Conservation (phyloP, 345 rosid genomes). For the Populus tremula region DNA sequence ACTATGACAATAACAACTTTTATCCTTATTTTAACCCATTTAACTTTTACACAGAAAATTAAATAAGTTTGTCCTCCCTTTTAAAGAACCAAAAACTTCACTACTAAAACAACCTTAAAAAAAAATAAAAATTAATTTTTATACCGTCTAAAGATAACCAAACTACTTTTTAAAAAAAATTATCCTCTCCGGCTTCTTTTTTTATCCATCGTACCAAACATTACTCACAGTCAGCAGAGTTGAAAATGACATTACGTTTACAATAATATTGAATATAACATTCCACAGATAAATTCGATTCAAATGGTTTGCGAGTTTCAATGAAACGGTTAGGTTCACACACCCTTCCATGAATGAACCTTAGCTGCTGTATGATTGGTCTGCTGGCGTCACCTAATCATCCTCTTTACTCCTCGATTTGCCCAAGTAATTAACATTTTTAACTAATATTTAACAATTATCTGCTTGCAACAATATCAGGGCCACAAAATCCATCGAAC, state of each 20-base stretch:
- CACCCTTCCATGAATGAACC: conserved; percentile 28
- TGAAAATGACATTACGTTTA: too few species aligned
- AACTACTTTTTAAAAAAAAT: background rate
- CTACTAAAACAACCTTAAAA: too few species aligned
- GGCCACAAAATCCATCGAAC: conserved; percentile 8
- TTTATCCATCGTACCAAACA: too few species aligned
- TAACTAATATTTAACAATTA: background rate
- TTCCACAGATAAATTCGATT: background rate
- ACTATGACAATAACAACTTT: too few species aligned
- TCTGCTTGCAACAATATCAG: conserved; percentile 24
- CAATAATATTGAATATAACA: background rate
- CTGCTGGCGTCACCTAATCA: conserved; percentile 19
- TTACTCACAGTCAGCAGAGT: too few species aligned
- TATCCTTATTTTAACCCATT: too few species aligned
- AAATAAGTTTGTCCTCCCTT: too few species aligned
- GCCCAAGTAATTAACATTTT: background rate
- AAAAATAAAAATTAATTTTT: too few species aligned
- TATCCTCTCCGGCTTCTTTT: too few species aligned
- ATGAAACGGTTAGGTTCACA: conserved; percentile 24
- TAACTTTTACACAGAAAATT: too few species aligned
- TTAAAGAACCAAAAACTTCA: too few species aligned
- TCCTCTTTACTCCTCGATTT: background rate
- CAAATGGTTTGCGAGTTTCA: conserved; percentile 22
- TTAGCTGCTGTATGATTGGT: conserved; percentile 22
- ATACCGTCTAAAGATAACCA: too few species aligned